A percentile compares a stretch with the other conserved stretches of the same genome.
phyloP scores from a whole-genome alignment of 208 protist species.

The Crithidia mellificae region DNA sequence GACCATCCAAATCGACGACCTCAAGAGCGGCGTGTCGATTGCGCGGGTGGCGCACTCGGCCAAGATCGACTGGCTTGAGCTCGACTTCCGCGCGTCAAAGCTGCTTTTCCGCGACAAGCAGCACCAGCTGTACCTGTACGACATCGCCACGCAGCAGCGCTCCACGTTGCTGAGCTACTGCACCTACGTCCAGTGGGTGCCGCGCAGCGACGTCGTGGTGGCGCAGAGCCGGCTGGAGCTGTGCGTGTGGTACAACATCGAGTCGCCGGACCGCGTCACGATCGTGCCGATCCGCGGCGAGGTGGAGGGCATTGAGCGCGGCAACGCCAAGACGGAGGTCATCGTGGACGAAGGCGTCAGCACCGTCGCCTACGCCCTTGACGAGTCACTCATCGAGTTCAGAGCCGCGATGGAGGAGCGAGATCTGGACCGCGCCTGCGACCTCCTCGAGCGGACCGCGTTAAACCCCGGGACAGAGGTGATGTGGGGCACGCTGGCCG shows the following conservation, averaged over 20 bases:
- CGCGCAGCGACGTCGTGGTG: conserved; percentile 97
- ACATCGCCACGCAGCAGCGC: conserved; percentile 87
- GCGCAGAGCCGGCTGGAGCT: conserved; percentile 96
- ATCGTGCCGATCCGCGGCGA: conserved; percentile 97
- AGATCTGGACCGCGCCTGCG: conserved; percentile 91
- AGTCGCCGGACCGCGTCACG: conserved; percentile 93
- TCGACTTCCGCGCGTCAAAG: conserved; percentile 91
- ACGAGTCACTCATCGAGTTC: conserved; percentile 98
- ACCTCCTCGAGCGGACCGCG: conserved; percentile 89
- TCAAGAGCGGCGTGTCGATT: conserved; percentile 81
- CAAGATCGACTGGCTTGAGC: conserved; percentile 97
- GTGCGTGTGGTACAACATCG: conserved; percentile 98
- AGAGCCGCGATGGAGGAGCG: conserved; percentile 92
- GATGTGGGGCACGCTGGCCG: conserved; percentile 94
- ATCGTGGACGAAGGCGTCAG: conserved; percentile 96
- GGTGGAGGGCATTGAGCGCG: conserved; percentile 95
- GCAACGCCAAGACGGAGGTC: conserved; percentile 94
- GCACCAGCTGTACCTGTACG: conserved; percentile 94
- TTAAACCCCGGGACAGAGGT: conserved; percentile 91
- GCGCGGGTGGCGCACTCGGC: conserved; percentile 90
- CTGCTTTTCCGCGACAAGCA: conserved; percentile 97
- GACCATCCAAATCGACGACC: conserved; percentile 95
- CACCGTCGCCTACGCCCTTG: conserved; percentile 93
- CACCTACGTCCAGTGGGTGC: conserved; percentile 98
- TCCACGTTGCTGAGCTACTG: conserved; percentile 95